Conservation (phyloP, 1,139 yeast species). For the Scheffersomyces insectosa region DNA sequence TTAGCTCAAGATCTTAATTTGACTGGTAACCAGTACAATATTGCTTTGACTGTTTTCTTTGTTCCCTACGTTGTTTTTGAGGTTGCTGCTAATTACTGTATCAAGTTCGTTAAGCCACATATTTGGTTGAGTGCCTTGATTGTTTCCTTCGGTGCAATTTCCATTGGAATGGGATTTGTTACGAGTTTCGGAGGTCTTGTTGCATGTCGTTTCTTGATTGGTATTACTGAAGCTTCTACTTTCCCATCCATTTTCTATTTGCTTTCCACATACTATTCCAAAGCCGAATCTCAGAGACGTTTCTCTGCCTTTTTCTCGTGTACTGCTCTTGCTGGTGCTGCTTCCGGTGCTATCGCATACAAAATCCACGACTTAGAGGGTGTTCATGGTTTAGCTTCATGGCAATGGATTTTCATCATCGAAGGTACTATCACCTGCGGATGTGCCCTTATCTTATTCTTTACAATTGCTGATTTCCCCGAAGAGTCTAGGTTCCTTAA, state of each 20-base stretch:
- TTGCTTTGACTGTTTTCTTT: slow-evolving; percentile 66
- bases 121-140: slow-evolving; percentile 61
- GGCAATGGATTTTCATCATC: slow-evolving; percentile 76
- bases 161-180: slow-evolving; percentile 68
- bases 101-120: slow-evolving; percentile 64
- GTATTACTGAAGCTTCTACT: slow-evolving; percentile 67
- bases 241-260: slow-evolving; percentile 76
- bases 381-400: slow-evolving; percentile 44
- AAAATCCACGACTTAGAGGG: slow-evolving; percentile 42
- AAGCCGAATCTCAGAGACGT: slow-evolving; percentile 66
- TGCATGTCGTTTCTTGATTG: slow-evolving; percentile 63
- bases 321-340: slow-evolving; percentile 45
- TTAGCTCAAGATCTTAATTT: slow-evolving; percentile 52
- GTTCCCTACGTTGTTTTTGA: slow-evolving; percentile 72
- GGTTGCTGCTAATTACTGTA: slow-evolving; percentile 61
- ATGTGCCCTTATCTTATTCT: slow-evolving; percentile 57
- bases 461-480: slow-evolving; percentile 65
- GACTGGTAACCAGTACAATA: slow-evolving; percentile 60
- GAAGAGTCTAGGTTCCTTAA: slow-evolving; percentile 54
- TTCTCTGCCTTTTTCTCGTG: slow-evolving; percentile 63
- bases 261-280: slow-evolving; percentile 55
- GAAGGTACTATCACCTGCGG: slow-evolving; percentile 74
- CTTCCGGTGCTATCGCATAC: slow-evolving; percentile 44
- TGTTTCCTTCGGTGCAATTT: slow-evolving; percentile 60
- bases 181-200: slow-evolving; percentile 57